Conservation (phyloP, 2,329 filamentous ascomycete genomes). For the Cyphellophora europaea region DNA sequence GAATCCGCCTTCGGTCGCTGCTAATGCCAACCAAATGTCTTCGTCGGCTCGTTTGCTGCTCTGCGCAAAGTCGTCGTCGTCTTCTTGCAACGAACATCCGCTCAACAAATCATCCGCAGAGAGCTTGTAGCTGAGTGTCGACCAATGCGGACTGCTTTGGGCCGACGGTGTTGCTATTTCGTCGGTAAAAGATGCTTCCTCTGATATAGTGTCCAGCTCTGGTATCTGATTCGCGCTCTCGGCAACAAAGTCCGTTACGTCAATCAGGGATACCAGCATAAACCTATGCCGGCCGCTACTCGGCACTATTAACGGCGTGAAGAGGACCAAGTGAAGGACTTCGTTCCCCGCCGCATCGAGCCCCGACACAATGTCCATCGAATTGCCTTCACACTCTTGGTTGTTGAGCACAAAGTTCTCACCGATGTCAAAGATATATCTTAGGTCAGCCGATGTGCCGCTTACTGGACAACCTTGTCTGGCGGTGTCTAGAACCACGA, state of each 20-base stretch:
- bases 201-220: conserved; percentile 12
- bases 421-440: conserved; percentile 18
- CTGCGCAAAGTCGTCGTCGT: conserved; percentile 2
- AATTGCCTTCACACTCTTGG: conserved; percentile 12
- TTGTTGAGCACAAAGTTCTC: conserved; percentile 20
- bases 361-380: conserved; percentile 19
- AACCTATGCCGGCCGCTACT: conserved; percentile 16
- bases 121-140: conserved; percentile 7
- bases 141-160: background rate
- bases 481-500: conserved; percentile 20
- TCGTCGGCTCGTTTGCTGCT: conserved; percentile 5
- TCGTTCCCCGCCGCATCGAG: conserved; percentile 18
- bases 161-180: conserved; percentile 7
- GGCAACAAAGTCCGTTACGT: conserved; percentile 21
- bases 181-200: conserved; percentile 4
- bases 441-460: conserved; percentile 18
- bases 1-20: conserved; percentile 2
- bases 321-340: conserved; percentile 20
- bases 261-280: conserved; percentile 20
- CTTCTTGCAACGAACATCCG: conserved; percentile 13
- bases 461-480: conserved; percentile 16
- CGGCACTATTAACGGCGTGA: conserved; percentile 17
- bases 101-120: conserved; percentile 17
- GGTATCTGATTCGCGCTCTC: conserved; percentile 17
- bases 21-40: conserved; percentile 19